These are phyloP conservation scores for Trebouxiophyceae sp. DNA, from an alignment of 163 green algal genomes.

Conservation along the genomic window DNA sequence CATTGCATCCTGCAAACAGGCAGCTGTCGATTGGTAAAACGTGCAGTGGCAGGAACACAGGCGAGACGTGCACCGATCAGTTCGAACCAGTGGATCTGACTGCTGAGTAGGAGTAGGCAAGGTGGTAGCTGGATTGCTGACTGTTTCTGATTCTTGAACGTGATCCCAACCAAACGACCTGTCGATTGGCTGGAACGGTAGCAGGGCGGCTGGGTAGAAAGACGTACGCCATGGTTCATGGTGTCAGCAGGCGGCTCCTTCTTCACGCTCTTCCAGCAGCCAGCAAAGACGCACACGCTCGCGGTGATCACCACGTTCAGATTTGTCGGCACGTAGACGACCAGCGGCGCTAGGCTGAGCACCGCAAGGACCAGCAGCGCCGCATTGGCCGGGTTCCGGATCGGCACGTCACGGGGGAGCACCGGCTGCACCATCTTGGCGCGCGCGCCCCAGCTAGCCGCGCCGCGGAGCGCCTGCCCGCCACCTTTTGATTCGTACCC, in stretches of 20 bases:
- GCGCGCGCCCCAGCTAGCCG: too few species aligned
- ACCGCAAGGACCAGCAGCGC: too few species aligned
- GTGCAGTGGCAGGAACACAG: neutral
- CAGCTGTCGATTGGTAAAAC: neutral
- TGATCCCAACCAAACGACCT: neutral
- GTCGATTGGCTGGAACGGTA: too few species aligned
- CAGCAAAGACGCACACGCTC: conserved; percentile 62
- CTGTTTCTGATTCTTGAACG: neutral
- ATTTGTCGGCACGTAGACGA: too few species aligned
- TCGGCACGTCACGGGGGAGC: too few species aligned
- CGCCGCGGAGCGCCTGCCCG: too few species aligned
- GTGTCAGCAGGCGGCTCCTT: conserved; percentile 47
- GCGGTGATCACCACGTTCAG: conserved; percentile 76
- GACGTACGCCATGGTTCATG: conserved; percentile 67
- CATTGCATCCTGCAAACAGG: conserved; percentile 76
- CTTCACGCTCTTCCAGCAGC: conserved; percentile 73
- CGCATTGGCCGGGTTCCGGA: too few species aligned
- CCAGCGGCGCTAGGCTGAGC: too few species aligned
- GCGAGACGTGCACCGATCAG: neutral
- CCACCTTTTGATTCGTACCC: too few species aligned
- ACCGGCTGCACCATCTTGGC: too few species aligned
- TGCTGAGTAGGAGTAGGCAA: neutral
- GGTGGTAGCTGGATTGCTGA: neutral
- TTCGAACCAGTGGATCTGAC: neutral
- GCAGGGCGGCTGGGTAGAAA: neutral